These are phyloP conservation scores for Gyromitra esculenta DNA, from an alignment of 2,329 filamentous ascomycete species.

Conservation along the genomic window DNA sequence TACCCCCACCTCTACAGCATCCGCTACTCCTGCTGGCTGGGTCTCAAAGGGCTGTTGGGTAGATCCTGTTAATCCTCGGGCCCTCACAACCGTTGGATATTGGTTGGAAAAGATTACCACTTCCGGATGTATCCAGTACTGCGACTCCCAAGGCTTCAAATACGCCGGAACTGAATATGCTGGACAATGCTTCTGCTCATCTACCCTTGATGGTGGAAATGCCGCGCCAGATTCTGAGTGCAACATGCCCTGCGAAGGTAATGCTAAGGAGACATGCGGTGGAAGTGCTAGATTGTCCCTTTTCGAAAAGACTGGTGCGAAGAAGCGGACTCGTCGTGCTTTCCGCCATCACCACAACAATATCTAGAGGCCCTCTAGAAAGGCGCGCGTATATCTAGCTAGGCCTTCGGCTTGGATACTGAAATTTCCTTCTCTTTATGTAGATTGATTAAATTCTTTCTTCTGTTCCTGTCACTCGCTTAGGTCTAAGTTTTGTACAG, in stretches of 20 bases:
- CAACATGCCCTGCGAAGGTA: conserved; percentile 58
- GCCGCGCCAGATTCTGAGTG: conserved; percentile 58
- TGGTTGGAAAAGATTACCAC: conserved; percentile 44
- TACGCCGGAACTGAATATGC: conserved; percentile 66
- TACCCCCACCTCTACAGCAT: neutral
- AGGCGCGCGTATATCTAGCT: neutral
- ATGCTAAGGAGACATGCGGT: conserved; percentile 59
- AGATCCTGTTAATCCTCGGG: conserved; percentile 39
- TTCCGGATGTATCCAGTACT: conserved; percentile 64
- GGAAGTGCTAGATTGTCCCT: conserved; percentile 58
- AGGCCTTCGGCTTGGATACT: conserved; percentile 1
- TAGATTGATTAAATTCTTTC: neutral
- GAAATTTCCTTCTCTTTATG: neutral
- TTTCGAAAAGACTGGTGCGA: conserved; percentile 50
- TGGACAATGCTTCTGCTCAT: conserved; percentile 65
- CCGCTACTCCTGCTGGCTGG: conserved; percentile 15
- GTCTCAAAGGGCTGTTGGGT: conserved; percentile 37
- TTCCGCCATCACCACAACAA: neutral
- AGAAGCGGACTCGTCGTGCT: conserved; percentile 14
- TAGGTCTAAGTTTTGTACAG: conserved; percentile 11
- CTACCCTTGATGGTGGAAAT: conserved; percentile 59
- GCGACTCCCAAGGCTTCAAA: conserved; percentile 62
- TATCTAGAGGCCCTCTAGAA: conserved; percentile 2
- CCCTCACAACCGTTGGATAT: conserved; percentile 34
- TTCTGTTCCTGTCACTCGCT: neutral